A percentile compares a stretch with the other conserved stretches of the same genome.
Evolutionary conservation across 2,329 filamentous ascomycete genomes (phyloP).

Genomic region (Claviceps sorghi): DNA sequence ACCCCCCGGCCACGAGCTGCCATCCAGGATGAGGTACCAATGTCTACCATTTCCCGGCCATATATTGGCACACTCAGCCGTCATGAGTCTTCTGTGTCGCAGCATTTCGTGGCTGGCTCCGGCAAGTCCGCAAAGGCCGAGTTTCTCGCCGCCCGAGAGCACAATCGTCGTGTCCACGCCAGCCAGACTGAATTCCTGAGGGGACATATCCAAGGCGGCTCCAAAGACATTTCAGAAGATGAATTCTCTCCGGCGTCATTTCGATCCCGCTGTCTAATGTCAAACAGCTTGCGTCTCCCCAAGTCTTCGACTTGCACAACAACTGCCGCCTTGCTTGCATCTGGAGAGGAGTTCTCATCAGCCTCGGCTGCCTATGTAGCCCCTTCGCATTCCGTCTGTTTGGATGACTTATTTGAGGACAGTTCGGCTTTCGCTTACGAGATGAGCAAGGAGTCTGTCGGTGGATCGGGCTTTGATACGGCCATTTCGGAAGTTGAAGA

Average conservation of each 20-base stretch:
- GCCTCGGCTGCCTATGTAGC: slow-evolving; percentile 5
- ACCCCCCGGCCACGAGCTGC: not conserved
- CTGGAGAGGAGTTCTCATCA: slow-evolving; percentile 21
- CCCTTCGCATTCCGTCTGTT: not conserved
- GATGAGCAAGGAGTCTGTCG: slow-evolving; percentile 13
- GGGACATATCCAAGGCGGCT: slow-evolving; percentile 7
- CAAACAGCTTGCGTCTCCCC: not conserved
- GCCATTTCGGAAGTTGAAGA: not conserved
- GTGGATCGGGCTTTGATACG: not conserved
- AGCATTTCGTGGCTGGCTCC: too few species aligned
- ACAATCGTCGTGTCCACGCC: slow-evolving; percentile 13
- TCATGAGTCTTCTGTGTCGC: not conserved
- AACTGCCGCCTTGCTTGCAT: slow-evolving; percentile 12
- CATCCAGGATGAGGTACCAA: not conserved
- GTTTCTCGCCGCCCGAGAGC: slow-evolving; percentile 25
- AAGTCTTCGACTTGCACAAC: not conserved
- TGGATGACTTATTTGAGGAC: slow-evolving; percentile 11
- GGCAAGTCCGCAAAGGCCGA: slow-evolving; percentile 7
- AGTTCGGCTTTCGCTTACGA: slow-evolving; percentile 18
- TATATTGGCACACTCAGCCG: not conserved
- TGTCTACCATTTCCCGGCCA: not conserved
- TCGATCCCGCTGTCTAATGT: not conserved
- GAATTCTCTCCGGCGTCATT: not conserved
- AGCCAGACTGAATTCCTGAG: not conserved
- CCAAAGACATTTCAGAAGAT: not conserved